phyloP scores from a whole-genome alignment of 169 alveolate species.

The Eimeria sp. region DNA sequence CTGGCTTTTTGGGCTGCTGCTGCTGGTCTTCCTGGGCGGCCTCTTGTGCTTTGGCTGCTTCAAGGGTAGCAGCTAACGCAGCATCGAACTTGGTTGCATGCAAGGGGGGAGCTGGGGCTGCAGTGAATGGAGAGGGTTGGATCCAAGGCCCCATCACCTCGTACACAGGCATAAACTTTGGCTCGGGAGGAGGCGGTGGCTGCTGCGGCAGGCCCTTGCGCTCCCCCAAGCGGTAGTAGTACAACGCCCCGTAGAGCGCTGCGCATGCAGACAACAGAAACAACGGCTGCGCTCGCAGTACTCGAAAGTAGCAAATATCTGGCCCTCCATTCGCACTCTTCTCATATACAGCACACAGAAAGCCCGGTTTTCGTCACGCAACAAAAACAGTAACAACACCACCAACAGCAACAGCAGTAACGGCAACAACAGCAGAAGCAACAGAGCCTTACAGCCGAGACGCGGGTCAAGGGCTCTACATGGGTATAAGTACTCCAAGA shows the following conservation, averaged over 20 bases:
- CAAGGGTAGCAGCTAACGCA: constrained; percentile 33
- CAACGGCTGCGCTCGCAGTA: neutral
- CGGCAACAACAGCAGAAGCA: neutral
- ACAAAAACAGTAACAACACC: neutral
- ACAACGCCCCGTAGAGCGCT: constrained; percentile 78
- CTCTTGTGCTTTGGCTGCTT: constrained; percentile 34
- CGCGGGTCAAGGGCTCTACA: constrained; percentile 84
- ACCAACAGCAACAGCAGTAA: neutral
- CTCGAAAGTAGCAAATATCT: too few species aligned
- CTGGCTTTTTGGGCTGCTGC: neutral
- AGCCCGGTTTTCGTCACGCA: neutral
- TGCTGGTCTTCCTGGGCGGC: neutral
- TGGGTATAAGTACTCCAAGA: constrained; percentile 80
- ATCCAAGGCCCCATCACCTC: constrained; percentile 71
- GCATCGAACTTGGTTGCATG: constrained; percentile 26
- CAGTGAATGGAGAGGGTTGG: constrained; percentile 39
- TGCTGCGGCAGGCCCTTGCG: constrained; percentile 19
- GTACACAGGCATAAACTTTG: constrained; percentile 54
- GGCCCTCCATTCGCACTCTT: neutral
- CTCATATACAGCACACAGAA: neutral
- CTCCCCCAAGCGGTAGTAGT: constrained; percentile 74
- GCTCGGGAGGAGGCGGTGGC: constrained; percentile 85
- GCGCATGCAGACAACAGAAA: constrained; percentile 18
- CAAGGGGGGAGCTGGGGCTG: neutral
- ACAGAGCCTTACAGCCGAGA: constrained; percentile 58